Evolutionary conservation across 306 rosid genomes (phyloP), one percentile per base, ranked within the genome.

Genomic region (Begonia loranthoides): DNA sequence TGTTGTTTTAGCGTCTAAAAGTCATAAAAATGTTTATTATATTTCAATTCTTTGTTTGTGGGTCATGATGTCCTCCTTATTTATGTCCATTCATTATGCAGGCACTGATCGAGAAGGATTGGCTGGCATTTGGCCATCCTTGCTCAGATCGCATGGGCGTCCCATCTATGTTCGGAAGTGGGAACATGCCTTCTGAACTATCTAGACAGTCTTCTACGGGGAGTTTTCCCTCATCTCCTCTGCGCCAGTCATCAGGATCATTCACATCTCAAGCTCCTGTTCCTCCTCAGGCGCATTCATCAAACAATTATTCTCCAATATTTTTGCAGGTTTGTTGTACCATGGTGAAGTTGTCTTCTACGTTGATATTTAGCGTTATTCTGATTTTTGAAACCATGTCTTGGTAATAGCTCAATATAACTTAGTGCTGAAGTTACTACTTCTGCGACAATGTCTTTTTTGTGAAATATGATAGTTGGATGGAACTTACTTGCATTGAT

Each of bases 51-150:
- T 24, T 24, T 24, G 34, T 24, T 24, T 5, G 36, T 28, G 36
- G 9, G 36, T 28, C 36, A 28, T 28, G 36, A 28, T 28, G 36
- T 28, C 36, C 9, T 28, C 36, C 9, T 7, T 28, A 28, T 28
- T 28, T 45, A 38, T 17, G 12, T 57, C 24, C 39, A 28, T 24
- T 43, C 55, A 64, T 75, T 17, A 28, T 67, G 19, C 54, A 90
- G 99, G 99, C 95, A 57, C 93, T 90, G 50, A 55, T 90, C 57
- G 99, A 90, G 73, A 90, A 90, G 73, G 99, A 90, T 62, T 90
- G 99, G 99, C 73, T 90, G 46, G 95, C 95, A 62, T 90, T 90
- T 73, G 99, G 99, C 55, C 99, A 90, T 69, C 94, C 92, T 54
- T 86, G 82, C 73, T 73, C 92, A 16, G 99, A 90, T 60, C 85